Evolutionary conservation across 495 filamentous ascomycete species (phyloP), one percentile per base, ranked within the genome.

Genomic region (Filosporella fistucella): DNA sequence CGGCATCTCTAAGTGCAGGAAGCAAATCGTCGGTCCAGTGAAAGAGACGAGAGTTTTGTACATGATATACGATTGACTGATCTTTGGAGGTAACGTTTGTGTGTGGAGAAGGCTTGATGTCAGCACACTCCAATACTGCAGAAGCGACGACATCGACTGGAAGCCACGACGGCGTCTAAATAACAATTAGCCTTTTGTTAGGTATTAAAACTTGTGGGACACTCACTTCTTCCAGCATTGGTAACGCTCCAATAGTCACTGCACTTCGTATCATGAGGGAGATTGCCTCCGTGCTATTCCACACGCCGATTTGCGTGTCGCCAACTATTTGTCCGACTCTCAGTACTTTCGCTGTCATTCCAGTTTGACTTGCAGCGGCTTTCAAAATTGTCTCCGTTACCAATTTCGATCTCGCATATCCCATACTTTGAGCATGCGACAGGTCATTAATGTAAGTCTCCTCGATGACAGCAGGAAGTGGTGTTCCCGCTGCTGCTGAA

Each of bases 281-380:
- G 53, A 81, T 82, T 11, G 77, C 80, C 52, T 86, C 81, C 3
- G 67, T 78, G 4, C 64, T 47, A 53, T 84, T 86, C 82, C 82
- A 85, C 0, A 77, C 45, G 0, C 18, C 12, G 2, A 44, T 78
- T 68, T 3, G 78, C 77, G 38, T 62, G 51, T 20, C 59, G 17
- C 0, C 63, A 44, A 74, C 64, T 13, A 86, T 63, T 52, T 85
- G 81, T 0, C 82, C 82, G 18, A 81, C 74, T 8, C 82, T 64
- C 2, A 82, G 58, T 1, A 76, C 60, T 26, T 48, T 61, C 12
- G 60, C 63, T 10, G 32, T 51, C 20, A 66, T 70, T 23, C 71
- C 62, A 1, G 68, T 41, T 12, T 51, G 23, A 29, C 48, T 47
- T 1, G 63, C 66, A 12, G 56, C 51, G n/a, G 41, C 24, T 48